A percentile compares a stretch with the other conserved stretches of the same genome.
These are phyloP conservation scores for Tetracladium setigerum DNA, from an alignment of 495 filamentous ascomycete genomes.

Conservation along the genomic window DNA sequence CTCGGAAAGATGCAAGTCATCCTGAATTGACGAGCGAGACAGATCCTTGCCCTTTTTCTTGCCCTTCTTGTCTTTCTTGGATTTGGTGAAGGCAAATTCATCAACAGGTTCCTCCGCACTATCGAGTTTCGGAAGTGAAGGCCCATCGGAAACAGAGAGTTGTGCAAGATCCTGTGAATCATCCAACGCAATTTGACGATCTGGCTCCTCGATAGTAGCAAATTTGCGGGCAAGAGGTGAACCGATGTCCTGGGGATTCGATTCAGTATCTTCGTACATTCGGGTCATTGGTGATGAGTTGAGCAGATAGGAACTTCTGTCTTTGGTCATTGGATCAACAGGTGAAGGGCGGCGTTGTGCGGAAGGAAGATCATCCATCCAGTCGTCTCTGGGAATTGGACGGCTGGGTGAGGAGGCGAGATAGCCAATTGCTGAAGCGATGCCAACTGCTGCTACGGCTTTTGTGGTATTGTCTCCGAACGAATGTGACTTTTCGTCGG, in stretches of 20 bases:
- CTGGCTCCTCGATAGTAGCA: background rate
- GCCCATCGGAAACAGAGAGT: background rate
- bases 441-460: slow-evolving; percentile 2
- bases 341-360: slow-evolving; percentile 13
- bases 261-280: slow-evolving; percentile 14
- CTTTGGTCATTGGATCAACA: slow-evolving; percentile 21
- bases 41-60: slow-evolving; percentile 25
- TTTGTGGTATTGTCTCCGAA: background rate
- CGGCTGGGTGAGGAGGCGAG: slow-evolving; percentile 9
- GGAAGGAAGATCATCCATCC: slow-evolving; percentile 6
- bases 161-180: background rate
- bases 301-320: slow-evolving; percentile 24
- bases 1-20: slow-evolving; percentile 6
- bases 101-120: slow-evolving; percentile 2
- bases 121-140: background rate
- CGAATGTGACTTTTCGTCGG: background rate
- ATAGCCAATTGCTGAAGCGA: slow-evolving; percentile 6
- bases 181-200: background rate
- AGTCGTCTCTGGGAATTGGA: background rate
- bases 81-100: slow-evolving; percentile 9
- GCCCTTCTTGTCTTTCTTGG: slow-evolving; percentile 24
- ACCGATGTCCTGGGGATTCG: slow-evolving; percentile 1
- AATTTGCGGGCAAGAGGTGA: slow-evolving; percentile 5
- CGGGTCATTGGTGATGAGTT: slow-evolving; percentile 26
- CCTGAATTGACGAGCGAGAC: slow-evolving; percentile 11